These are phyloP conservation scores for Salvia splendens DNA, from an alignment of 257 asterid species.

Conservation along the genomic window DNA sequence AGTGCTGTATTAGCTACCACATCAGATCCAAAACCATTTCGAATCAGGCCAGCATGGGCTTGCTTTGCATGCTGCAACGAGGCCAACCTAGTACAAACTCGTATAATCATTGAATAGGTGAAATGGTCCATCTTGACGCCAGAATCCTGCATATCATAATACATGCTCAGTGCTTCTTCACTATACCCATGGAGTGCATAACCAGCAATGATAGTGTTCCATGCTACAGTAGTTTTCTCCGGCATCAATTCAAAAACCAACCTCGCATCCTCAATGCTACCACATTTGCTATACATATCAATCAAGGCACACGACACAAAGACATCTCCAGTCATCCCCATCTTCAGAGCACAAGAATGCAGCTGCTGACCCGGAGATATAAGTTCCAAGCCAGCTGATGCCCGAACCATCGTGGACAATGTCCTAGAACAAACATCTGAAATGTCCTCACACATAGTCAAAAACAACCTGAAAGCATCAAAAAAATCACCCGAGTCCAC, in stretches of 20 bases:
- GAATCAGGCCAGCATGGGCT: conserved; percentile 85
- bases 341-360: conserved; percentile 66
- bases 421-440: conserved; percentile 55
- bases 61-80: conserved; percentile 82
- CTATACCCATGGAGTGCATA: conserved; percentile 75
- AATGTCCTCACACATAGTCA: conserved; percentile 54
- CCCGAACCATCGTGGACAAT: conserved; percentile 58
- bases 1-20: conserved; percentile 78
- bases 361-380: conserved; percentile 74
- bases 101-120: conserved; percentile 63
- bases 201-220: conserved; percentile 81
- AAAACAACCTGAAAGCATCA: conserved; percentile 68
- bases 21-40: conserved; percentile 71
- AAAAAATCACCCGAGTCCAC: conserved; percentile 61
- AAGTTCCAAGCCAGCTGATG: conserved; percentile 67
- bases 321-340: conserved; percentile 48
- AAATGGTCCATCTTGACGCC: conserved; percentile 75
- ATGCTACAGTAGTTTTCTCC: conserved; percentile 70
- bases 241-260: conserved; percentile 65
- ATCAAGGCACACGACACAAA: conserved; percentile 73
- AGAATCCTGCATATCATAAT: conserved; percentile 73
- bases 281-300: conserved; percentile 92
- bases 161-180: conserved; percentile 73
- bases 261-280: conserved; percentile 65
- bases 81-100: conserved; percentile 80